Base-by-base conservation (phyloP, 257 asterid genomes). In the Nicotiana attenuata region DNA sequence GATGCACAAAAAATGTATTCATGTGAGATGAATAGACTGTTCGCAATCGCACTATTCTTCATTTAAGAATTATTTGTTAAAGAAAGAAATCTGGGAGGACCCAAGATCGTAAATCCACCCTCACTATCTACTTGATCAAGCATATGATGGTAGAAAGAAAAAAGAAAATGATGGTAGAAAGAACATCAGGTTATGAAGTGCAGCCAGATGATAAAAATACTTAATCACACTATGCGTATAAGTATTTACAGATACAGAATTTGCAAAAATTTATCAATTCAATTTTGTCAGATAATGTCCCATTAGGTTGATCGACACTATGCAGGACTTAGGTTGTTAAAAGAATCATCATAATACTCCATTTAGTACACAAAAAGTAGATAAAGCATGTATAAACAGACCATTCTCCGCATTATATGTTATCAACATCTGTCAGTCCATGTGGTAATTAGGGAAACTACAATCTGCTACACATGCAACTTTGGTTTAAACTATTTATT, bases 241-340 rank as follows among this genome's bases (percentile, higher is more conserved):
- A 50, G 80, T 22, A 75, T 75, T 75, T 50, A 75, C 16, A 8
- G 45, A 50, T 50, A 33, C 45, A 75, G 80, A 50, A 50, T 50
- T 50, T 73, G 53, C 63, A 75, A 75, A 50, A 26, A 24, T 14
- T 38, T 75, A 50, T 75, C 79, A 75, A 75, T 24, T 50, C 79
- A 8, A 50, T 50, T 41, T 24, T 41, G 78, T 24, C 63, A 75
- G 63, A 71, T n/a, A 75, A 75, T 59, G 63, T 16, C 63, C 26
- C 16, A 7, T 75, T 75, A 50, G 63, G 52, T 73, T 38, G 19
- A 73, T 73, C 14, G 63, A 47, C 41, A 24, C 60, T 73, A 71
- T 45, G 22, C 0, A 52, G 63, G 24, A 47, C 24, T 75, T 24
- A 47, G 63, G 80, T 50, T 75, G 45, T 75, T 7, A 75, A 0